Conservation (phyloP, 2,329 filamentous ascomycete species). For the Alternaria gansuensis region DNA sequence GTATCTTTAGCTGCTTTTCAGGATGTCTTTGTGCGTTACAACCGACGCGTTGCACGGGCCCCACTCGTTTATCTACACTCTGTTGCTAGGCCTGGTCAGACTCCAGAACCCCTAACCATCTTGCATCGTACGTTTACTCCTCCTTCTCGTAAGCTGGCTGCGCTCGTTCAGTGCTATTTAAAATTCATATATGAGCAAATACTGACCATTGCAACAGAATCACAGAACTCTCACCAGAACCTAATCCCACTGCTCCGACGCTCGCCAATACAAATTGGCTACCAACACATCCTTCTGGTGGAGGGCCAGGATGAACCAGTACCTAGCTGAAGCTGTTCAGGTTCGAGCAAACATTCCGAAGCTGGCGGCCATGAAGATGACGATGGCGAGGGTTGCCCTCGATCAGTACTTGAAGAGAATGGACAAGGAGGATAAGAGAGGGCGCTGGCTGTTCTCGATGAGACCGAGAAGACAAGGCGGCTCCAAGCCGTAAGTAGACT, state of each 20-base stretch:
- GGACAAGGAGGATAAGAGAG: not conserved
- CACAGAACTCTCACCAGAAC: not conserved
- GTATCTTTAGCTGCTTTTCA: too few species aligned
- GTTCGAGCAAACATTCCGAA: not conserved
- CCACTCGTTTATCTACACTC: not conserved
- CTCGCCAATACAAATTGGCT: not conserved
- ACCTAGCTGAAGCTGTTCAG: not conserved
- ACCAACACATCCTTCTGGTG: not conserved
- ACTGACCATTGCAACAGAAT: not conserved
- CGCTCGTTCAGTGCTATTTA: not conserved
- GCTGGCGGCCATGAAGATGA: too few species aligned
- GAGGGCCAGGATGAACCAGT: not conserved
- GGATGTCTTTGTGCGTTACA: not conserved
- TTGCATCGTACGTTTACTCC: not conserved
- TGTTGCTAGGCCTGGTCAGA: not conserved
- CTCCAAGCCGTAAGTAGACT: not conserved
- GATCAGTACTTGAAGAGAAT: not conserved
- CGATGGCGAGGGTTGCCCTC: not conserved
- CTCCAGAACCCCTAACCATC: not conserved
- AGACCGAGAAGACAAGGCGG: not conserved
- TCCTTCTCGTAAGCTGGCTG: not conserved
- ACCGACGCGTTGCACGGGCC: not conserved
- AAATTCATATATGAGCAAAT: not conserved
- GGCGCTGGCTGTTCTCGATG: not conserved
- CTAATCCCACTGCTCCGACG: not conserved